Evolutionary conservation across 345 rosid species (phyloP).

Genomic region (Eucalyptus marginata): DNA sequence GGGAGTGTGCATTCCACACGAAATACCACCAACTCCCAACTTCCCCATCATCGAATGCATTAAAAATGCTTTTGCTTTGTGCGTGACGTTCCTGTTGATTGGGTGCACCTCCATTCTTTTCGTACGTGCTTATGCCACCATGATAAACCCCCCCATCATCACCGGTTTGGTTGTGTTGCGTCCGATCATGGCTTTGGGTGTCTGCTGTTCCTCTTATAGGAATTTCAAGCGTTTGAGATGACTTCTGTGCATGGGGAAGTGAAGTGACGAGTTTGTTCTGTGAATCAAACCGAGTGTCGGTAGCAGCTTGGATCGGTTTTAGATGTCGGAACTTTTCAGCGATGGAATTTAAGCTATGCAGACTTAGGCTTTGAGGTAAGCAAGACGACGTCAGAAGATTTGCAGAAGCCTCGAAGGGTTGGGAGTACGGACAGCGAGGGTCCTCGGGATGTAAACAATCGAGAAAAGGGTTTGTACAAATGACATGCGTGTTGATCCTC

Average conservation of each 20-base stretch:
- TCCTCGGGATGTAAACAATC: not conserved
- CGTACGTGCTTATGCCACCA: not conserved
- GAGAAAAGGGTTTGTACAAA: not conserved
- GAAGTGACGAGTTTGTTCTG: not conserved
- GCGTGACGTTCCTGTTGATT: not conserved
- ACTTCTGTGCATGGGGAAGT: not conserved
- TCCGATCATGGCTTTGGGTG: not conserved
- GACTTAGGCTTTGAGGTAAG: not conserved
- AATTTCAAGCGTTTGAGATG: not conserved
- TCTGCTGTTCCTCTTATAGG: not conserved
- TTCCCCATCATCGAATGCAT: not conserved
- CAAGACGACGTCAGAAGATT: not conserved
- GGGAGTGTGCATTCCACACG: not conserved
- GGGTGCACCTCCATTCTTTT: not conserved
- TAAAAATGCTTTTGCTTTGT: not conserved
- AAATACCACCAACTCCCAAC: not conserved
- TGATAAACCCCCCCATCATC: not conserved
- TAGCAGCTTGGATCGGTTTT: not conserved
- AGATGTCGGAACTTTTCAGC: not conserved
- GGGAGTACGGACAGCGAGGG: not conserved
- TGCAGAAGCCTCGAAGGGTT: not conserved
- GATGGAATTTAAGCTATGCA: not conserved
- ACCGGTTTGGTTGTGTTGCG: not conserved
- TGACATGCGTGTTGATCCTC: not conserved
- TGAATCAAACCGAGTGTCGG: not conserved